These are phyloP conservation scores for Westerdykella sp. DNA, from an alignment of 2,329 filamentous ascomycete genomes.

Conservation along the genomic window DNA sequence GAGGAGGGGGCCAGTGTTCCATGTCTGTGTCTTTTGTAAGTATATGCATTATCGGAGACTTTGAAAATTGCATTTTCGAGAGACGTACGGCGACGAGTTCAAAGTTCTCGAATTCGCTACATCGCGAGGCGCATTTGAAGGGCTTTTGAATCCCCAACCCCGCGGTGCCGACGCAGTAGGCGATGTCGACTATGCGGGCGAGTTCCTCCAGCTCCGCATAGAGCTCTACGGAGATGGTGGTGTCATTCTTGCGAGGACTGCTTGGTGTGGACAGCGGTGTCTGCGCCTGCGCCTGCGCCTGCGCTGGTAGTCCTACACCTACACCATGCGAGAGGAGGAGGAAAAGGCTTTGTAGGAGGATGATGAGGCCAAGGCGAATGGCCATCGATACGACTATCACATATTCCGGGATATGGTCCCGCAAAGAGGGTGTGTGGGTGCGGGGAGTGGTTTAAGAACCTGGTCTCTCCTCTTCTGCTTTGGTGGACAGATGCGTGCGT, in stretches of 20 bases:
- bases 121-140: conserved; percentile 79
- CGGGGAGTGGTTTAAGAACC: not conserved
- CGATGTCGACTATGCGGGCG: conserved; percentile 82
- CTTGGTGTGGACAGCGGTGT: conserved; percentile 25
- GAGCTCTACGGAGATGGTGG: conserved; percentile 53
- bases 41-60: not conserved
- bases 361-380: conserved; percentile 15
- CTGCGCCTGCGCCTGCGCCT: conserved; percentile 12
- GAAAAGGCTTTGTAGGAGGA: conserved; percentile 13
- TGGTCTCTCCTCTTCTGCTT: too few species aligned
- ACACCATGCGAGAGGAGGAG: conserved; percentile 4
- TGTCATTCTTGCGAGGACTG: conserved; percentile 19
- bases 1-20: conserved; percentile 82
- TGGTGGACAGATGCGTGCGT: too few species aligned
- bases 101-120: conserved; percentile 73
- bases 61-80: not conserved
- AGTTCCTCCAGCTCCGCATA: conserved; percentile 81
- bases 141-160: conserved; percentile 78
- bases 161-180: conserved; percentile 83
- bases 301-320: conserved; percentile 8
- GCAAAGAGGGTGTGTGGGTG: not conserved
- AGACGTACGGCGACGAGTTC: conserved; percentile 52
- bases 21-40: conserved; percentile 49
- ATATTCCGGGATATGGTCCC: conserved; percentile 17
- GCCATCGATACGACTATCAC: conserved; percentile 20